These are phyloP conservation scores for Mucor racemosus DNA, from an alignment of 371 early-diverging fungal species.

Conservation along the genomic window DNA sequence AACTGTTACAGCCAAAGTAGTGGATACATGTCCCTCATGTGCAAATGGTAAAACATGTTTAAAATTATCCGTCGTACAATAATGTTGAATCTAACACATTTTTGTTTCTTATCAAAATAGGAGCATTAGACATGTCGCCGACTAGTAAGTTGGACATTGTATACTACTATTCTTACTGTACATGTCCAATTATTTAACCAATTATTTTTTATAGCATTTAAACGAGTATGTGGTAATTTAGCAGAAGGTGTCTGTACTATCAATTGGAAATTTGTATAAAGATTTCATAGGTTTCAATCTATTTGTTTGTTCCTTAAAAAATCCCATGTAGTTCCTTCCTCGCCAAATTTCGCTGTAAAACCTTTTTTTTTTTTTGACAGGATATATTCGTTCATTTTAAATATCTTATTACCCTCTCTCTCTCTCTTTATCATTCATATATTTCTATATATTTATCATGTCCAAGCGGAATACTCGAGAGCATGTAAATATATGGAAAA, in stretches of 20 bases:
- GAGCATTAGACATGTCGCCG: slow-evolving; percentile 46
- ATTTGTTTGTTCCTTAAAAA: slow-evolving; percentile 24
- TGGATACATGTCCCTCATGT: slow-evolving; percentile 47
- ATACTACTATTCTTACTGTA: too few relatives aligned
- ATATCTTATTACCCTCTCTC: neutral
- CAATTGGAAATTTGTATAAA: slow-evolving; percentile 19
- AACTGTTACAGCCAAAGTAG: slow-evolving; percentile 33
- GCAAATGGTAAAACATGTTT: slow-evolving; percentile 31
- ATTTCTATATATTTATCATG: slow-evolving; percentile 13
- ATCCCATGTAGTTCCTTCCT: slow-evolving; percentile 8
- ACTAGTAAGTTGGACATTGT: slow-evolving; percentile 25
- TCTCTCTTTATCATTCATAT: slow-evolving; percentile 8
- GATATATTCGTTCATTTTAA: neutral
- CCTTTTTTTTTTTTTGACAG: slow-evolving; percentile 4
- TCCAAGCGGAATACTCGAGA: slow-evolving; percentile 3
- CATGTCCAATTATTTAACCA: neutral
- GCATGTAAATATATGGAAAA: slow-evolving; percentile 15
- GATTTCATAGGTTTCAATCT: neutral
- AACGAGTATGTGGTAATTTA: slow-evolving; percentile 21
- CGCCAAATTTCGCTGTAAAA: slow-evolving; percentile 11
- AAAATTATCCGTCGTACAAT: slow-evolving; percentile 6
- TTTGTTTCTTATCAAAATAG: slow-evolving; percentile 14
- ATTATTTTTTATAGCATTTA: slow-evolving; percentile 9
- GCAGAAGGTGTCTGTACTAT: slow-evolving; percentile 22
- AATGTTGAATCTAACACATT: slow-evolving; percentile 1